Evolutionary conservation across 495 filamentous ascomycete species (phyloP), one percentile per base, ranked within the genome.

Genomic region (Neurospora sp.): DNA sequence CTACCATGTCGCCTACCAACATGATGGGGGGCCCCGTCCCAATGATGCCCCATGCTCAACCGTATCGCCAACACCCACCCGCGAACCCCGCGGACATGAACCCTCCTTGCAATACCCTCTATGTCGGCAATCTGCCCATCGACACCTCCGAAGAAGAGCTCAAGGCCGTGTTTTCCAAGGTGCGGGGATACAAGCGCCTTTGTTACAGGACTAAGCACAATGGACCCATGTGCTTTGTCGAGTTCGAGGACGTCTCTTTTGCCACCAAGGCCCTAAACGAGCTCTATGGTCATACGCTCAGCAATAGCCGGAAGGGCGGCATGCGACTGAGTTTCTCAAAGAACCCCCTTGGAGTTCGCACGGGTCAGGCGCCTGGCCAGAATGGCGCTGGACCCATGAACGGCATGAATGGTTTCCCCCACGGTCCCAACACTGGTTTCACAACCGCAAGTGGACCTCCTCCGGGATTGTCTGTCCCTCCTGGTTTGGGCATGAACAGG

Each of bases 301-400:
- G 93, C 79, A 98, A 98, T 82, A 96, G 93, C 81, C 89, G 94
- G 79, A 98, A 97, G 79, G 96, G 96, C 49, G 96, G 96, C 49
- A 98, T 99, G 78, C 91, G 96, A n/a, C 88, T 99, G 44, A 97
- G 93, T 80, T 99, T 98, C 84, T 98, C 95, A 12, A 98, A 98
- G 84, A 99, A 98, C 77, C 96, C 96, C 3, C 87, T 99, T 10
- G 96, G 96, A 37, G 96, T 98, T 31, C 93, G 96, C 39, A 92
- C 91, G 1, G 90, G 90, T 27, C 93, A 94, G 74, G 85, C 88
- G 3, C 73, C 81, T 9, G 80, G 79, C 9, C 78, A 83, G 44
- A 60, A 60, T 60, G 49, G 49, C 49, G 20, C 49, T 60, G 77
- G 83, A 76, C 87, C 86, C 69, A 84, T 91, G 74, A 83, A 85